phyloP scores from a whole-genome alignment of 1,139 yeast species.

The Taphrina pruni region DNA sequence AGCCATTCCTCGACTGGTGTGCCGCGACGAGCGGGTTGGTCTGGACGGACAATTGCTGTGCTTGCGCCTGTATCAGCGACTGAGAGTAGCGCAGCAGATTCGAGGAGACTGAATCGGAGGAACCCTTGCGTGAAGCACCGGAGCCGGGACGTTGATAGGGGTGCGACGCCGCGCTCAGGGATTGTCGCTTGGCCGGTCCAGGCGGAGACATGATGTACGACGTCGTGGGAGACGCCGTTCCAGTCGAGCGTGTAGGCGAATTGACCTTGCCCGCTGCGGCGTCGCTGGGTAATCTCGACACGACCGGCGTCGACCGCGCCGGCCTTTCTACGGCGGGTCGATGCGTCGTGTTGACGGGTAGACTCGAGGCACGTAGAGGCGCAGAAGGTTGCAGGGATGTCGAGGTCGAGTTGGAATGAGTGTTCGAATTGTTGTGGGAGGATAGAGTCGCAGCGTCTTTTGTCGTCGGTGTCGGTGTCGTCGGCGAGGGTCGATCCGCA shows the following conservation, averaged over 20 bases:
- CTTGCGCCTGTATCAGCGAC: conserved; percentile 36
- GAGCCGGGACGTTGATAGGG: conserved; percentile 33
- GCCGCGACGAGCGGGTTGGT: not conserved
- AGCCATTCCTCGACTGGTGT: conserved; percentile 2
- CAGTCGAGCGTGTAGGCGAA: conserved; percentile 16
- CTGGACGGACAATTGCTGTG: conserved; percentile 24
- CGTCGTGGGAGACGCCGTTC: conserved; percentile 10
- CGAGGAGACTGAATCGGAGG: conserved; percentile 21
- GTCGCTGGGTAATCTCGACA: conserved; percentile 1
- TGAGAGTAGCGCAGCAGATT: conserved; percentile 31
- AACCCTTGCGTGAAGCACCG: conserved; percentile 3
- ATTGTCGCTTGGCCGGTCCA: conserved; percentile 17
- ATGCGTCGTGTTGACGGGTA: conserved; percentile 1
- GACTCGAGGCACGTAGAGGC: conserved; percentile 1
- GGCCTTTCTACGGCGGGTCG: conserved; percentile 5
- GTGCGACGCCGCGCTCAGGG: conserved; percentile 14
- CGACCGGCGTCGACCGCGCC: conserved; percentile 6
- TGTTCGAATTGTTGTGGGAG: not conserved
- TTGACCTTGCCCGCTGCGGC: not conserved
- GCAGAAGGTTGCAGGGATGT: conserved; percentile 9
- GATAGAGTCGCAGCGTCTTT: not conserved
- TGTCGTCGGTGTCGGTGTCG: not conserved
- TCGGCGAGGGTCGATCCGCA: conserved; percentile 31
- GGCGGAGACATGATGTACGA: conserved; percentile 10
- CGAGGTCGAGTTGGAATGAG: not conserved